Base-by-base conservation (phyloP, 768 basidiomycete genomes). In the Boletus subparvulus region DNA sequence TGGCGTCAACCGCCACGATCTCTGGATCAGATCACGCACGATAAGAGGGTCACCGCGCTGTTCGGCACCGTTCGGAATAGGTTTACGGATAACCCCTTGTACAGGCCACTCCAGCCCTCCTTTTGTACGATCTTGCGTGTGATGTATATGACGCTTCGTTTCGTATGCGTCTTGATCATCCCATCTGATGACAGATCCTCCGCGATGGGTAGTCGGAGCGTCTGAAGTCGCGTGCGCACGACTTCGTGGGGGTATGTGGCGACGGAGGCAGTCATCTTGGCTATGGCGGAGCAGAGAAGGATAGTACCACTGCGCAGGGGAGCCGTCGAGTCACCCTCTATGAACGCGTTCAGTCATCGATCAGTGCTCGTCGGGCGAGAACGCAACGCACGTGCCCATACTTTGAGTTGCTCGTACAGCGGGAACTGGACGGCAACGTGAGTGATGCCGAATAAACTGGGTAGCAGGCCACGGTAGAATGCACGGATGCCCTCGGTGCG, bases 401-500 rank as follows among this genome's bases (percentile, higher is more conserved):
- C 65, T 77, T 98, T 98, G 53, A 98, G 83, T 64, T 88, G 82
- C 70, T 99, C 97, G 70, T 98, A 98, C 9, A 98, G 75, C 35
- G 97, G 97, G 65, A 99, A 98, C 71, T 99, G 97, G 2, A 99
- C 94, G 7, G 92, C 94, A 48, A 99, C 96, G 67, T 99, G 97
- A 3, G 84, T 71, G 55, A 98, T 96, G 41, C 97, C 97, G 47
- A 98, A 80, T 7, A 99, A 73, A 68, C 90, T 92, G n/a, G 97
- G 95, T 13, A 95, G 66, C 46, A 99, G 78, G 26, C 97, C 97
- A 41, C 94, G 90, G 74, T 98, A 99, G 73, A 99, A 98, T 1
- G 94, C 94, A 19, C 81, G 76, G 13, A 81, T 64, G 43, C 97
- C 97, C 74, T 99, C 97, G 17, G 83, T 82, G 51, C 86, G 86